Evolutionary conservation across 148 eudicot genomes (phyloP).

Genomic region (Oxyria digyna): DNA sequence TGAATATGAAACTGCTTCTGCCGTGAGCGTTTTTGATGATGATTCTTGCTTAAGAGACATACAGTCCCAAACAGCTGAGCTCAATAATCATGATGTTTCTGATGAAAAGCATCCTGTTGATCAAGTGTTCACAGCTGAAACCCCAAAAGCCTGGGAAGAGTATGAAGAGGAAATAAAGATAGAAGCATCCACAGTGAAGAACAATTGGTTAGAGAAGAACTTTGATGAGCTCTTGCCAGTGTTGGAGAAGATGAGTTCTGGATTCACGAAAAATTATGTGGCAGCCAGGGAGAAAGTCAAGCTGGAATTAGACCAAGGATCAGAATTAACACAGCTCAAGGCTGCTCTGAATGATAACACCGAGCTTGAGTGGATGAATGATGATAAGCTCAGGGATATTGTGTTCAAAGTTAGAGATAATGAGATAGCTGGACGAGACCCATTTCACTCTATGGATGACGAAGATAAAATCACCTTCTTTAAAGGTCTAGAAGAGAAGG

Average conservation of each 20-base stretch:
- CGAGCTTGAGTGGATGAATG: constrained; percentile 92
- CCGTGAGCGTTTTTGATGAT: constrained; percentile 9
- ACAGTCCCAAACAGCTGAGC: neutral
- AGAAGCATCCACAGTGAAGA: constrained; percentile 18
- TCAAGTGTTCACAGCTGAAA: constrained; percentile 10
- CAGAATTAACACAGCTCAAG: constrained; percentile 23
- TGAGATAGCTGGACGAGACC: constrained; percentile 77
- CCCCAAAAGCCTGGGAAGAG: constrained; percentile 12
- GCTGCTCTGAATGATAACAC: constrained; percentile 21
- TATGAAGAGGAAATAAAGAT: constrained; percentile 15
- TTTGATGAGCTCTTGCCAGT: constrained; percentile 70
- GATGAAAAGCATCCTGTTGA: constrained; percentile 8
- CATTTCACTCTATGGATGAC: constrained; percentile 65
- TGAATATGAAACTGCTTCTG: constrained; percentile 10
- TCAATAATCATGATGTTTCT: constrained; percentile 16
- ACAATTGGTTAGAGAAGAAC: constrained; percentile 76
- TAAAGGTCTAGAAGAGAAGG: constrained; percentile 71
- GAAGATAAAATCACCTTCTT: constrained; percentile 64
- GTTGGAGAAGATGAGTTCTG: constrained; percentile 50
- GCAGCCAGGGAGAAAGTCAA: constrained; percentile 54
- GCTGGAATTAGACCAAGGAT: constrained; percentile 18
- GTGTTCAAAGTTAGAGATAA: constrained; percentile 86
- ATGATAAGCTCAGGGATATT: constrained; percentile 73
- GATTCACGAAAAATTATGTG: constrained; percentile 53
- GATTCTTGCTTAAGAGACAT: constrained; percentile 11